phyloP scores from a whole-genome alignment of 106 monocot species.

The Hemerocallis citrina region DNA sequence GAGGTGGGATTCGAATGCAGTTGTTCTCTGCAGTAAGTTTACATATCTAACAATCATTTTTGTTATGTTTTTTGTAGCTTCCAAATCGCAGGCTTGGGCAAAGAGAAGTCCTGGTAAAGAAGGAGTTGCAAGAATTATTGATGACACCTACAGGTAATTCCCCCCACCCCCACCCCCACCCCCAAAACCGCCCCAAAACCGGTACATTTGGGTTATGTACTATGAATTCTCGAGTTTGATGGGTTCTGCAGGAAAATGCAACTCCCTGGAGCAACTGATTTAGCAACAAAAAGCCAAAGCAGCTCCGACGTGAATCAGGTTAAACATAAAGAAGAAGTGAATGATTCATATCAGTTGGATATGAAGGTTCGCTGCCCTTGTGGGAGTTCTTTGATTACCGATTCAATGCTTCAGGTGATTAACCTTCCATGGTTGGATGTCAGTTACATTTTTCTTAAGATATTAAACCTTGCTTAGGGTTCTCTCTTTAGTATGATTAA shows the following conservation, averaged over 20 bases:
- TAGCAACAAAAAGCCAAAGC: conserved; percentile 46
- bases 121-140: conserved; percentile 67
- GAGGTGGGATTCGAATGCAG: not conserved
- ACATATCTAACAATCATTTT: not conserved
- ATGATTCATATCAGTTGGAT: conserved; percentile 28
- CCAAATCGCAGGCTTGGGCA: conserved; percentile 45
- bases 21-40: no score
- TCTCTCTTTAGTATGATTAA: not conserved
- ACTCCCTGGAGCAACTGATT: conserved; percentile 53
- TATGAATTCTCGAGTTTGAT: not conserved
- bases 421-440: not conserved
- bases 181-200: not conserved
- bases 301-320: conserved; percentile 39
- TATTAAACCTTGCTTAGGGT: not conserved
- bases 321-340: conserved; percentile 53
- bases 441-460: not conserved
- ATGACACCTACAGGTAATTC: conserved; percentile 73
- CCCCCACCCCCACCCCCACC: no score
- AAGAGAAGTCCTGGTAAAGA: conserved; percentile 59
- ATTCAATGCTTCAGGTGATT: conserved; percentile 77
- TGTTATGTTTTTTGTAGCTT: conserved; percentile 2
- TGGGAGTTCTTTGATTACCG: conserved; percentile 43
- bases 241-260: conserved; percentile 74
- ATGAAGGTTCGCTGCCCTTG: conserved; percentile 73
- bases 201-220: conserved; percentile 5